Conservation (phyloP, 2,329 filamentous ascomycete genomes). For the Xylariales sp. region DNA sequence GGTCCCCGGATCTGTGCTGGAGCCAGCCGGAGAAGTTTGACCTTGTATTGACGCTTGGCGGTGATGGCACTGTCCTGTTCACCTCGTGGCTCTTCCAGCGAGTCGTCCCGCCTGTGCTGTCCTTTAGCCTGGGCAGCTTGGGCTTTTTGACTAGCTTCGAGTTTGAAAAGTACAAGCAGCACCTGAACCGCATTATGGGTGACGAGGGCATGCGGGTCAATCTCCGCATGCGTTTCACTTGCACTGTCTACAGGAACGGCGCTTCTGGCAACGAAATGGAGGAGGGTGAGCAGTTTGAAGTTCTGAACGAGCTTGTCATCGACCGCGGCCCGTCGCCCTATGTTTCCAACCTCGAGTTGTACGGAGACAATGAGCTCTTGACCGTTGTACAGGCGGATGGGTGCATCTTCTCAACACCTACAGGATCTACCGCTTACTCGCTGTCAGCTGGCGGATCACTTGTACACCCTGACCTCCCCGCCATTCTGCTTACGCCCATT, state of each 20-base stretch:
- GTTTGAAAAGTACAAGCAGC: conserved; percentile 81
- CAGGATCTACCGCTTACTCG: conserved; percentile 91
- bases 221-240: conserved; percentile 97
- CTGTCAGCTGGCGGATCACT: conserved; percentile 92
- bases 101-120: conserved; percentile 78
- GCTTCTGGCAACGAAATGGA: conserved; percentile 60
- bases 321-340: conserved; percentile 95
- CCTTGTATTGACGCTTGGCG: conserved; percentile 81
- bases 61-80: conserved; percentile 83
- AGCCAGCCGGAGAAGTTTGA: conserved; percentile 92
- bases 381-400: conserved; percentile 96
- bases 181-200: conserved; percentile 87
- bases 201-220: conserved; percentile 96
- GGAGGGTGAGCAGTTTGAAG: conserved; percentile 94
- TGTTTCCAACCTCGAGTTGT: conserved; percentile 93
- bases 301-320: conserved; percentile 97
- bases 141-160: conserved; percentile 88
- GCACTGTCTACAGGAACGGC: conserved; percentile 83
- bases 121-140: conserved; percentile 78
- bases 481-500: conserved; percentile 93
- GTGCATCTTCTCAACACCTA: conserved; percentile 96
- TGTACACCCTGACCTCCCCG: conserved; percentile 94
- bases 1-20: conserved; percentile 96
- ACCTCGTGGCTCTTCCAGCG: conserved; percentile 91
- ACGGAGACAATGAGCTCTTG: conserved; percentile 89